These are phyloP conservation scores for Chlamydomonas sphaeroides DNA, from an alignment of 139 green algal species.

Conservation along the genomic window DNA sequence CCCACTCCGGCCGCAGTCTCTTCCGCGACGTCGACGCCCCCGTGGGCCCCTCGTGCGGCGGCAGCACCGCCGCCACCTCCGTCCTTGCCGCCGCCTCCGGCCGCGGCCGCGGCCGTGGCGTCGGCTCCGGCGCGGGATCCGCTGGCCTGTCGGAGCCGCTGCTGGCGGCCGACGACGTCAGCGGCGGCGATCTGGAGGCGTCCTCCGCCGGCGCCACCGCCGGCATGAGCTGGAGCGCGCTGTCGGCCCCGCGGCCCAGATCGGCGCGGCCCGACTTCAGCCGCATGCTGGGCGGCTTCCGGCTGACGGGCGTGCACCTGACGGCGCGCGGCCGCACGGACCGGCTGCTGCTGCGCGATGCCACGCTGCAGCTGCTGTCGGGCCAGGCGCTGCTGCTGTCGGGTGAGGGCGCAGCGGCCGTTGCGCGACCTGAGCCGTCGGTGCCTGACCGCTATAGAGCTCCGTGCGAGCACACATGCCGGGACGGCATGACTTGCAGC, in stretches of 20 bases:
- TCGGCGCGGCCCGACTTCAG: constrained; percentile 20
- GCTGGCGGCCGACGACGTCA: background rate
- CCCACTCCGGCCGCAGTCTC: background rate
- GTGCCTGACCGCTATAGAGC: too few species aligned
- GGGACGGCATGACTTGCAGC: too few species aligned
- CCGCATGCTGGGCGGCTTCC: constrained; percentile 26
- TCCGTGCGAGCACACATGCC: too few species aligned
- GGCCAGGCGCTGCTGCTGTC: constrained; percentile 10
- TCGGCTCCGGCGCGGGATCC: too few species aligned
- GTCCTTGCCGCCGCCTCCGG: background rate
- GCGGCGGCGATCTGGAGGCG: too few species aligned
- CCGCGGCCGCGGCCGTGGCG: too few species aligned
- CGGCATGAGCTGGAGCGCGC: background rate
- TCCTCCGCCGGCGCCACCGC: background rate
- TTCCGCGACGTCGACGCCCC: background rate
- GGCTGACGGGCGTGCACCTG: constrained; percentile 28
- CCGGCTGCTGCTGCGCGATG: constrained; percentile 31
- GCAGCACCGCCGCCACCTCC: background rate
- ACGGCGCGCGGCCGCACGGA: constrained; percentile 34
- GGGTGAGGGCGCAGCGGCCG: background rate
- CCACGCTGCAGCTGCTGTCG: constrained; percentile 3
- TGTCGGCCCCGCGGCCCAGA: too few species aligned
- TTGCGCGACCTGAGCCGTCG: too few species aligned
- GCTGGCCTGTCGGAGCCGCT: constrained; percentile 8
- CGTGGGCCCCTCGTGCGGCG: too few species aligned